Conservation (phyloP, 306 rosid genomes). For the Trifolium repens region DNA sequence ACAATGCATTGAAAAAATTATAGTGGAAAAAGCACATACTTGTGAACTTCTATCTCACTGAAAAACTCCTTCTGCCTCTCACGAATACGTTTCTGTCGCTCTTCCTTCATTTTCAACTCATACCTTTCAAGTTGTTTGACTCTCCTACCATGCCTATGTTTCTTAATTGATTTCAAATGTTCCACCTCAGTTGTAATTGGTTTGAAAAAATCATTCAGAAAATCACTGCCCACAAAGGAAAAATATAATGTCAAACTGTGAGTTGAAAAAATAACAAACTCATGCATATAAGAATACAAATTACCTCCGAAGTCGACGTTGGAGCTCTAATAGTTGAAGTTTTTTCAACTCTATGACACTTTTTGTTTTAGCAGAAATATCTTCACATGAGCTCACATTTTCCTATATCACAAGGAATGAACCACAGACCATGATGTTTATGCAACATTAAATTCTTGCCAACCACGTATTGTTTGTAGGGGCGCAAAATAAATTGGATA, state of each 20-base stretch:
- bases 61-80: constrained; percentile 99
- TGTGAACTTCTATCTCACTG: constrained; percentile 94
- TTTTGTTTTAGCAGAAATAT: constrained; percentile 93
- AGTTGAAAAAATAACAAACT: constrained; percentile 29
- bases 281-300: constrained; percentile 16
- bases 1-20: constrained; percentile 26
- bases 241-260: constrained; percentile 28
- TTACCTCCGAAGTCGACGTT: constrained; percentile 93
- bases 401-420: constrained; percentile 58
- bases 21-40: constrained; percentile 59
- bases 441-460: constrained; percentile 13
- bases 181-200: constrained; percentile 83
- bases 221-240: constrained; percentile 72
- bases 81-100: constrained; percentile 96
- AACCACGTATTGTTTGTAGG: constrained; percentile 19
- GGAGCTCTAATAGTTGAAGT: constrained; percentile 91
- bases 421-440: constrained; percentile 25
- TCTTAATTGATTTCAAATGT: constrained; percentile 80
- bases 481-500: constrained; percentile 24
- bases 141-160: constrained; percentile 98
- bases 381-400: constrained; percentile 93
- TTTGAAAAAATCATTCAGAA: constrained; percentile 86
- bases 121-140: constrained; percentile 84
- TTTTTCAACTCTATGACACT: constrained; percentile 99
- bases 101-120: constrained; percentile 99